Percentiles rank a stretch among this genome's conserved stretches.
phyloP scores from a whole-genome alignment of 495 filamentous ascomycete genomes.

The Clohesyomyces aquaticus region DNA sequence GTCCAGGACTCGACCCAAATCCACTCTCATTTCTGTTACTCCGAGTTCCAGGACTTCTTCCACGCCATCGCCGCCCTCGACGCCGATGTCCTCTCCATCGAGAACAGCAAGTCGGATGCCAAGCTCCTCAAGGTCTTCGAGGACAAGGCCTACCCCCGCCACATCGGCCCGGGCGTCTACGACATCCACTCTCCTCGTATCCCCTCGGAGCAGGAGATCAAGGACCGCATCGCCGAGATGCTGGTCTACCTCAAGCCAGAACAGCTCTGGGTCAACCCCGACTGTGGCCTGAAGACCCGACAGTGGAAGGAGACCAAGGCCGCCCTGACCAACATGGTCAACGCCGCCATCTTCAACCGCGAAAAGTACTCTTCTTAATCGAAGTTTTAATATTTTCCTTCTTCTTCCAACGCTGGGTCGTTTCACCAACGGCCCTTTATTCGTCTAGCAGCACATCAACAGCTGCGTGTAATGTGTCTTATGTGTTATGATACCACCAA shows the following conservation, averaged over 20 bases:
- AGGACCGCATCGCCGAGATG: conserved; percentile 96
- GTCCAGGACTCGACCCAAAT: conserved; percentile 95
- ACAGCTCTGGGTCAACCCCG: conserved; percentile 98
- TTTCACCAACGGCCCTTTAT: conserved; percentile 17
- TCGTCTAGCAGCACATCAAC: conserved; percentile 39
- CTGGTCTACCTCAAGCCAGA: conserved; percentile 82
- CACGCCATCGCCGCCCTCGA: conserved; percentile 97
- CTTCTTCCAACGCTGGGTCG: not conserved
- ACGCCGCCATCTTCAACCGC: conserved; percentile 95
- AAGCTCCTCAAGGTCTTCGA: conserved; percentile 99
- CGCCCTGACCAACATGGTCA: conserved; percentile 88
- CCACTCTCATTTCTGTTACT: conserved; percentile 99
- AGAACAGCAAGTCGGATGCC: conserved; percentile 99
- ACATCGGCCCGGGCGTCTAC: conserved; percentile 98
- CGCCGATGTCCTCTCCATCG: conserved; percentile 96
- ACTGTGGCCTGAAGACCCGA: conserved; percentile 98
- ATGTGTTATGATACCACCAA: conserved; percentile 43
- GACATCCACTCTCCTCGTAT: conserved; percentile 99
- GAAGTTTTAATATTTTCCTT: conserved; percentile 3
- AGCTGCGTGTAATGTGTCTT: conserved; percentile 40
- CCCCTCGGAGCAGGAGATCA: conserved; percentile 93
- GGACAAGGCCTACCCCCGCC: conserved; percentile 90
- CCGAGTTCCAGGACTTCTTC: conserved; percentile 99
- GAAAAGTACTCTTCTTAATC: conserved; percentile 65
- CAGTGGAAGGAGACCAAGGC: conserved; percentile 96